phyloP scores from a whole-genome alignment of 495 filamentous ascomycete genomes.

The Clohesyomyces aquaticus region DNA sequence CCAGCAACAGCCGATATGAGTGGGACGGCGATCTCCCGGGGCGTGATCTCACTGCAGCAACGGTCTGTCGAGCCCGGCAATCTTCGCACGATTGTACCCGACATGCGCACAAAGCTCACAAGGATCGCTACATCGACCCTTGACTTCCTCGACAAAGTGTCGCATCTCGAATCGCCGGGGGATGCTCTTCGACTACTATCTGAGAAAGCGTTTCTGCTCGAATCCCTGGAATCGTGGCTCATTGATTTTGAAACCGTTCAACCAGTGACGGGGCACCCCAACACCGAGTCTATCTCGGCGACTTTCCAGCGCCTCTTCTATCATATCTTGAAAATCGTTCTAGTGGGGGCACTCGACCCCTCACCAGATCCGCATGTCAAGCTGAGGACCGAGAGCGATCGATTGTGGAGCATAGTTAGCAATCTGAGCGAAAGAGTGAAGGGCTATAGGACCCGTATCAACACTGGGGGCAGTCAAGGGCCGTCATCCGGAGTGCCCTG shows the following conservation, averaged over 20 bases:
- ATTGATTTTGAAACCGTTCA: constrained; percentile 17
- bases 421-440: constrained; percentile 23
- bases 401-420: constrained; percentile 16
- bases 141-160: constrained; percentile 23
- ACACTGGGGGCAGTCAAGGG: constrained; percentile 7
- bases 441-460: constrained; percentile 16
- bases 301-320: constrained; percentile 25
- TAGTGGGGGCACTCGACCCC: constrained; percentile 18
- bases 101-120: constrained; percentile 26
- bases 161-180: constrained; percentile 15
- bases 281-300: constrained; percentile 12
- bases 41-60: constrained; percentile 7
- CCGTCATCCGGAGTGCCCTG: constrained; percentile 2
- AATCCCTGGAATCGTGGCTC: constrained; percentile 19
- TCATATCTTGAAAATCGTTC: constrained; percentile 24
- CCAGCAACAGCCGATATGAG: constrained; percentile 18
- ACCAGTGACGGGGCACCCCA: neutral
- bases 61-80: constrained; percentile 11
- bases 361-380: constrained; percentile 13
- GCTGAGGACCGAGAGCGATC: constrained; percentile 15
- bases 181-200: constrained; percentile 24
- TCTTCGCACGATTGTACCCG: constrained; percentile 27
- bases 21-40: constrained; percentile 5
- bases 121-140: constrained; percentile 20
- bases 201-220: constrained; percentile 23